Evolutionary conservation across 345 rosid genomes (phyloP).

Genomic region (Brassica napus): Da-Ae NC_063448.1:9834001-9834500

Average conservation of each 20-base stretch:
- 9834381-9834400: conserved; percentile 81
- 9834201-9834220: conserved; percentile 85
- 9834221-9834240: conserved; percentile 74
- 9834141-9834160: conserved; percentile 77
- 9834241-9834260: conserved; percentile 86
- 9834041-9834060: background rate
- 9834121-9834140: conserved; percentile 72
- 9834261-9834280: conserved; percentile 62
- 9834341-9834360: conserved; percentile 22
- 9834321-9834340: conserved; percentile 5
- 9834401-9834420: conserved; percentile 75
- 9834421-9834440: conserved; percentile 95
- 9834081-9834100: conserved; percentile 28
- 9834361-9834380: conserved; percentile 60
- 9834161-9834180: conserved; percentile 96
- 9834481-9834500: conserved; percentile 76
- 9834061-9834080: conserved; percentile 19
- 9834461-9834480: conserved; percentile 77
- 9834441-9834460: conserved; percentile 87
- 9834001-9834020: too few relatives aligned
- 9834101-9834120: conserved; percentile 92
- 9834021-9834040: background rate
- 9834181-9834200: conserved; percentile 90
- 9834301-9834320: conserved; percentile 4
- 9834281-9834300: conserved; percentile 87